Evolutionary conservation across 495 filamentous ascomycete genomes (phyloP).

Genomic region (Penicillium waksmanii): DNA sequence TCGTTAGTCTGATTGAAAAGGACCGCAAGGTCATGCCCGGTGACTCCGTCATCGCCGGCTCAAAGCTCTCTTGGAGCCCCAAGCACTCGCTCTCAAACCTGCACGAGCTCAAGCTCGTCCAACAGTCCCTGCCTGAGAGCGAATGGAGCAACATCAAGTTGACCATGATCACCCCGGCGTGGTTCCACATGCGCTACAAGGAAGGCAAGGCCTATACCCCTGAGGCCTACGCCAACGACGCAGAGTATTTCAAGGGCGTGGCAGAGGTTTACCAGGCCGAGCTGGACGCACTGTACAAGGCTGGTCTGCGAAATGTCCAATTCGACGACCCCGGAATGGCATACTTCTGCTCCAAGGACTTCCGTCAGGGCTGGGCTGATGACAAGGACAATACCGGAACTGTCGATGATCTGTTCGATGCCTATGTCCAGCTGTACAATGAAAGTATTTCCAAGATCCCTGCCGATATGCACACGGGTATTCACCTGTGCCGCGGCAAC

Average conservation of each 20-base stretch:
- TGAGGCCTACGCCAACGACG: constrained; percentile 59
- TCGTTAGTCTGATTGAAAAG: constrained; percentile 65
- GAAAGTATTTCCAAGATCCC: constrained; percentile 58
- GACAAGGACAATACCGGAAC: constrained; percentile 58
- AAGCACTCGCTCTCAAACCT: constrained; percentile 56
- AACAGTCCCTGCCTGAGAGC: constrained; percentile 50
- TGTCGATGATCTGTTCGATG: constrained; percentile 56
- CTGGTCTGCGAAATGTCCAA: constrained; percentile 66
- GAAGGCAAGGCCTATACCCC: constrained; percentile 59
- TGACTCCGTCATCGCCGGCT: constrained; percentile 66
- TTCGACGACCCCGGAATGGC: constrained; percentile 69
- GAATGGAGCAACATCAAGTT: constrained; percentile 60
- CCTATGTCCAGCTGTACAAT: constrained; percentile 67
- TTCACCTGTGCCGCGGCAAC: constrained; percentile 66
- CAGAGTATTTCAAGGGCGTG: constrained; percentile 64
- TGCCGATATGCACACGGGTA: constrained; percentile 64
- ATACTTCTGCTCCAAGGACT: constrained; percentile 65
- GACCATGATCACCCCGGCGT: constrained; percentile 66
- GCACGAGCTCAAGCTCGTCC: constrained; percentile 60
- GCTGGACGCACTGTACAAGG: constrained; percentile 61
- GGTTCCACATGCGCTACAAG: constrained; percentile 68
- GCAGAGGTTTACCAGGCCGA: constrained; percentile 64
- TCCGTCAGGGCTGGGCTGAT: constrained; percentile 62
- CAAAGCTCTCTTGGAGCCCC: constrained; percentile 60
- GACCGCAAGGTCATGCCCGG: constrained; percentile 62